Conservation (phyloP, 345 rosid species). For the Citrus australasica region DNA sequence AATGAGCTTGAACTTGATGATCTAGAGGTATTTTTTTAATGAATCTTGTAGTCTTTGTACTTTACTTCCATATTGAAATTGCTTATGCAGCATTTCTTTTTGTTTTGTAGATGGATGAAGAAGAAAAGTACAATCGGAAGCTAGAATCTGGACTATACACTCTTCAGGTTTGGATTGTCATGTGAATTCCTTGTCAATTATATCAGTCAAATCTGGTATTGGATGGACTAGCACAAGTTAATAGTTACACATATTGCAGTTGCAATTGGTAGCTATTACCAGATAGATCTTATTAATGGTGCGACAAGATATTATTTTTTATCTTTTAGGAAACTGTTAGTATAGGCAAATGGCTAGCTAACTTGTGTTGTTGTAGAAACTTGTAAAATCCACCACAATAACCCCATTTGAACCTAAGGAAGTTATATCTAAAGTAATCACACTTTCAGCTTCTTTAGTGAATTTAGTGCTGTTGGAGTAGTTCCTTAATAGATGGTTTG, state of each 20-base stretch:
- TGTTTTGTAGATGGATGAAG: constrained; percentile 76
- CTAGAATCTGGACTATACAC: constrained; percentile 95
- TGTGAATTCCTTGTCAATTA: neutral
- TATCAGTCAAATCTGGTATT: neutral
- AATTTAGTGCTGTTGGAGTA: neutral
- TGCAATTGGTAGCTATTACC: neutral
- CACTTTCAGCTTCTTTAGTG: neutral
- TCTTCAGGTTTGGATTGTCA: constrained; percentile 66
- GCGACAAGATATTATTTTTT: too few species aligned
- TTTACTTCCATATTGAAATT: constrained; percentile 7
- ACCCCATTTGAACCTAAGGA: neutral
- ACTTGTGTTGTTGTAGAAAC: neutral
- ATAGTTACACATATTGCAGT: neutral
- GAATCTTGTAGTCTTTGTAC: constrained; percentile 2
- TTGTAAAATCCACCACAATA: neutral
- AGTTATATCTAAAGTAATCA: neutral
- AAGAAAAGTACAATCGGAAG: constrained; percentile 73
- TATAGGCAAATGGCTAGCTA: neutral
- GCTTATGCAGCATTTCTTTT: neutral
- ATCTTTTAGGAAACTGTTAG: neutral
- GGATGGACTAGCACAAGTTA: neutral
- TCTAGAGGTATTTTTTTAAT: constrained; percentile 57
- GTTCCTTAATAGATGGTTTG: neutral
- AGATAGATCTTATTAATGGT: neutral
- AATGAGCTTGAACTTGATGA: constrained; percentile 80